Percentiles rank a stretch among this genome's conserved stretches.
phyloP scores from a whole-genome alignment of 306 rosid genomes.

The Cucurbita ficifolia region DNA sequence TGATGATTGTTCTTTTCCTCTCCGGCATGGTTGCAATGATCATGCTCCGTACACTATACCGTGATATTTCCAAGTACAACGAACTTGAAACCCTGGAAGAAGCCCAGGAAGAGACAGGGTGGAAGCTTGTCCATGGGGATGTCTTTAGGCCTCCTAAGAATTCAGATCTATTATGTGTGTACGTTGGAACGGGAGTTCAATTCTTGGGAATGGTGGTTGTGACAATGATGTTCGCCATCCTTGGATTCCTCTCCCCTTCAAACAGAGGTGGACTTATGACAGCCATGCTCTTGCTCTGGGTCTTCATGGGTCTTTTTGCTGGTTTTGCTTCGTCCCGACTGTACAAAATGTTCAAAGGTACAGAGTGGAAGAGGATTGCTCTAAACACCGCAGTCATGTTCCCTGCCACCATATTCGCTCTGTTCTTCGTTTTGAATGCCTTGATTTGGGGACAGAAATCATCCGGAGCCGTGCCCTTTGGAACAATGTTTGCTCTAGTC shows the following conservation, averaged over 20 bases:
- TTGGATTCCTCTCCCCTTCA: constrained; percentile 94
- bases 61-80: constrained; percentile 91
- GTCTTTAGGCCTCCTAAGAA: constrained; percentile 82
- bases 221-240: constrained; percentile 91
- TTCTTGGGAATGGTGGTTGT: constrained; percentile 85
- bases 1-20: constrained; percentile 97
- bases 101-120: constrained; percentile 99
- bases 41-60: constrained; percentile 87
- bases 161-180: constrained; percentile 71
- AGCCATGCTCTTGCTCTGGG: constrained; percentile 94
- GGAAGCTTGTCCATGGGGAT: constrained; percentile 99
- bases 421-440: constrained; percentile 63
- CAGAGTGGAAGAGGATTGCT: constrained; percentile 87
- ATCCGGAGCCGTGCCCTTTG: constrained; percentile 97
- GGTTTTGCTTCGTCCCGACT: constrained; percentile 75
- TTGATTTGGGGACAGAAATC: constrained; percentile 97
- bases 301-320: constrained; percentile 94
- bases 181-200: constrained; percentile 95
- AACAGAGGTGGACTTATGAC: constrained; percentile 98
- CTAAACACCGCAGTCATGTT: constrained; percentile 67
- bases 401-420: constrained; percentile 64
- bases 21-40: constrained; percentile 99
- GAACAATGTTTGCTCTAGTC: constrained; percentile 93
- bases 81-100: constrained; percentile 98
- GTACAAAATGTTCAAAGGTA: constrained; percentile 82